Conservation (phyloP, 2,329 filamentous ascomycete species). For the Metarhizium sp. region DNA sequence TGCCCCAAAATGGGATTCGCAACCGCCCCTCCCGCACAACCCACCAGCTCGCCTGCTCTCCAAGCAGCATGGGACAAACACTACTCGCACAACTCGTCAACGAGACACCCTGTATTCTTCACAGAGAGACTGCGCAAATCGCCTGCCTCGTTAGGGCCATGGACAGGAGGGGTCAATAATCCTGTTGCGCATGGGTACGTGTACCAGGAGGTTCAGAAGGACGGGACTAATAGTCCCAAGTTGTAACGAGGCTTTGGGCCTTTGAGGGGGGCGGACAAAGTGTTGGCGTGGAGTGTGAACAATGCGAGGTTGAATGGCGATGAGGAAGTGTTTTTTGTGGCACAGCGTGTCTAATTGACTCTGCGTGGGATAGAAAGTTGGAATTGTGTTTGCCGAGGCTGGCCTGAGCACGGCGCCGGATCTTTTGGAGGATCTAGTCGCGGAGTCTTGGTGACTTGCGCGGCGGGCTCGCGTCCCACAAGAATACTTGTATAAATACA, state of each 20-base stretch:
- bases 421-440: too few species aligned
- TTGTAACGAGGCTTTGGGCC: conserved; percentile 20
- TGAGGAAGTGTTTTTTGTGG: background rate
- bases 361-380: background rate
- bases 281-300: conserved; percentile 2
- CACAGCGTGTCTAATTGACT: background rate
- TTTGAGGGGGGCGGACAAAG: too few species aligned
- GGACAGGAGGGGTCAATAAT: conserved; percentile 17
- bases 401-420: background rate
- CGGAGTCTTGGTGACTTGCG: too few species aligned
- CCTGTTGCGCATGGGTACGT: conserved; percentile 53
- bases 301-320: background rate
- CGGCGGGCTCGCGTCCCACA: too few species aligned
- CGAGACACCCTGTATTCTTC: conserved; percentile 68
- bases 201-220: conserved; percentile 37
- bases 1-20: background rate
- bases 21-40: background rate
- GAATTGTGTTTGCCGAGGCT: background rate
- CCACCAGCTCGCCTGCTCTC: conserved; percentile 3
- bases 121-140: conserved; percentile 51
- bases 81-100: conserved; percentile 42
- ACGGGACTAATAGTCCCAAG: conserved; percentile 21
- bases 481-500: too few species aligned
- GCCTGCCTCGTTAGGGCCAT: conserved; percentile 27
- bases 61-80: conserved; percentile 18